Evolutionary conservation across 495 filamentous ascomycete species (phyloP), one percentile per base, ranked within the genome.

Genomic region (Peziza echinospora): DNA sequence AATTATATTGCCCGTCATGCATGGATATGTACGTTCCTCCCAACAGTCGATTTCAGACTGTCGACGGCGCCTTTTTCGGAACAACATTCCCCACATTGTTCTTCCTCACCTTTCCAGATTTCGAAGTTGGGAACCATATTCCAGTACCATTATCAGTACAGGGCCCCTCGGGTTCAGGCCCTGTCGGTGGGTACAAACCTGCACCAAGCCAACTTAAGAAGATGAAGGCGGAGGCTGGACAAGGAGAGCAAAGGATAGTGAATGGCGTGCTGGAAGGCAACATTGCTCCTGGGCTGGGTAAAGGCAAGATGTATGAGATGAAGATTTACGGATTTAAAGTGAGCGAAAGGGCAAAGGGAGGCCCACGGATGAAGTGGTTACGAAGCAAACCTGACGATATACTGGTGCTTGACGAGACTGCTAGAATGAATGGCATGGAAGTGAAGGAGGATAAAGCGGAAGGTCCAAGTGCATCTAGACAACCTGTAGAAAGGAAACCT

Each of bases 1-100:
- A 97, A 63, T 73, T 97, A 4, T 97, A 94, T 68, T 97, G 89
- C 62, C 89, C 91, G 8, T 83, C 79, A 43, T 97, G 89, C 63
- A 76, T 93, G 56, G 89, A 97, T 59, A 78, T 97, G 56, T 97
- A 96, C 66, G 89, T 84, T 1, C 89, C 89, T 0, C 91, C 89
- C 7, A 96, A 96, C 67, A 93, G 84, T 56, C 76, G 89, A 21
- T 96, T 97, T 60, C 89, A 93, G 64, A 82, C 82, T 2, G 87
- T 97, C n/a, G 89, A 97, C 55, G 89, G 89, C 21, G 86, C 89
- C 13, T 97, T 94, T 67, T 97, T 97, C 59, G 89, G 89, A 26
- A 86, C 89, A 28, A 97, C 89, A 0, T 97, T 97, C 60, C 84
- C 76, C 41, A 71, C 72, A 3, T 76, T 97, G 40, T 97, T 97